Conservation (phyloP, 139 green algal species). For the Coelastrella sp. region DNA sequence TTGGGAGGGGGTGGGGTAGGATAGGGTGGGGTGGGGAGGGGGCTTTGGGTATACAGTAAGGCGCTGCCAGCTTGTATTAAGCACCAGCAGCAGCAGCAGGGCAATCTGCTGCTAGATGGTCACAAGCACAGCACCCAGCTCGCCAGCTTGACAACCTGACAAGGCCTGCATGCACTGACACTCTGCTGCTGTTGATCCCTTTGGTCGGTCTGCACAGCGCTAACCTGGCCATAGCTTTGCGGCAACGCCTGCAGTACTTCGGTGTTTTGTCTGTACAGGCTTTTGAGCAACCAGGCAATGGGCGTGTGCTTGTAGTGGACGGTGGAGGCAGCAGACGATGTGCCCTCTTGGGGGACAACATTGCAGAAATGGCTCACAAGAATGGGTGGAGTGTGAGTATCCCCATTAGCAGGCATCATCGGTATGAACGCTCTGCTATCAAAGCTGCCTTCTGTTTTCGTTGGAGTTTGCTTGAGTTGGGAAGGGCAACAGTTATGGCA, state of each 20-base stretch:
- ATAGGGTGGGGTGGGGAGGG: no score
- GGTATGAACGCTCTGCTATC: not conserved
- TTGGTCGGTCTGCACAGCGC: not conserved
- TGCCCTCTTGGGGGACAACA: slow-evolving; percentile 95
- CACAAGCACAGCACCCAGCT: not conserved
- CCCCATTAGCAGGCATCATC: not conserved
- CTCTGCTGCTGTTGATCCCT: not conserved
- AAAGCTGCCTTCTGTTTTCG: no score
- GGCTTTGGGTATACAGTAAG: no score
- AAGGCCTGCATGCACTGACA: not conserved
- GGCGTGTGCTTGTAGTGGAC: slow-evolving; percentile 94
- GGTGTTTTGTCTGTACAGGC: slow-evolving; percentile 43
- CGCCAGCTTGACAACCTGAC: not conserved
- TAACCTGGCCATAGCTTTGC: no score
- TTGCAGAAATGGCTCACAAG: slow-evolving; percentile 88
- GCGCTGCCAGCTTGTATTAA: no score
- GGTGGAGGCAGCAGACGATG: slow-evolving; percentile 90
- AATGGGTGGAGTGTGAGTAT: slow-evolving; percentile 92
- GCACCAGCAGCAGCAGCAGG: not conserved
- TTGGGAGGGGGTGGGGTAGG: no score
- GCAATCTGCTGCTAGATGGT: not conserved
- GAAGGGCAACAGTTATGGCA: no score
- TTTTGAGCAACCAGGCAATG: slow-evolving; percentile 84
- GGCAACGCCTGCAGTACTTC: no score
- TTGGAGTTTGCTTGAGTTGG: no score